A percentile compares a stretch with the other conserved stretches of the same genome.
Evolutionary conservation across 2,329 filamentous ascomycete genomes (phyloP).

Genomic region (Cladosporium halotolerans): DNA sequence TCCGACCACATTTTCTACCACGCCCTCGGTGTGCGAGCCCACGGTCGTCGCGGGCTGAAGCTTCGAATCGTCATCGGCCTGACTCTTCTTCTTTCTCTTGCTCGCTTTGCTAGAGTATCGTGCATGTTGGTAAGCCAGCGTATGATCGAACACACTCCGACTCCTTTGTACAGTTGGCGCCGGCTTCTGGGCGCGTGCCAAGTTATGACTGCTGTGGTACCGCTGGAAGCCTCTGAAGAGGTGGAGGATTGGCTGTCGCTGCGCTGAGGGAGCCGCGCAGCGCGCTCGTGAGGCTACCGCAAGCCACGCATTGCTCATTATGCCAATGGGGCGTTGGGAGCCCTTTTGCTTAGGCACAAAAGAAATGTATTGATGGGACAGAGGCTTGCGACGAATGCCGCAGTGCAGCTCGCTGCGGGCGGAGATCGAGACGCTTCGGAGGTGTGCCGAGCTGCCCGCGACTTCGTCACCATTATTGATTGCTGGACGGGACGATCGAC

Average conservation of each 20-base stretch:
- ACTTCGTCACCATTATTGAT: no score
- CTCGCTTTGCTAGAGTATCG: neutral
- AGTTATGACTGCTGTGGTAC: conserved; percentile 13
- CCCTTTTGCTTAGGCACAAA: neutral
- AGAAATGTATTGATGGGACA: neutral
- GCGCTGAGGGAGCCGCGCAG: conserved; percentile 15
- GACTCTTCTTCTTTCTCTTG: conserved; percentile 1
- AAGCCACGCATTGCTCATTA: conserved; percentile 31
- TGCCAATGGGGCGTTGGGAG: neutral
- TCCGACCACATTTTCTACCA: conserved; percentile 1
- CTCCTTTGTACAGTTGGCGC: no score
- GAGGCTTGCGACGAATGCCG: no score
- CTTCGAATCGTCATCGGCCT: conserved; percentile 12
- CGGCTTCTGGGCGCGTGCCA: no score
- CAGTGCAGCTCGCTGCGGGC: no score
- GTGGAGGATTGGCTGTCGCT: conserved; percentile 21
- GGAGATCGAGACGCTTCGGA: neutral
- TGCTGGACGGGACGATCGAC: no score
- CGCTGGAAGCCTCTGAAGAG: conserved; percentile 26
- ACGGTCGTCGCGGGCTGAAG: conserved; percentile 21
- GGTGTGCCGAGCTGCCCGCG: neutral
- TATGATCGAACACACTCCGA: no score
- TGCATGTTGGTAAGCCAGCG: neutral
- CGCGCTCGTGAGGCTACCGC: conserved; percentile 25
- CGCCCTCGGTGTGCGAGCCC: conserved; percentile 25